Conservation (phyloP, 2,329 filamentous ascomycete genomes). For the Bipolaris bicolor region DNA sequence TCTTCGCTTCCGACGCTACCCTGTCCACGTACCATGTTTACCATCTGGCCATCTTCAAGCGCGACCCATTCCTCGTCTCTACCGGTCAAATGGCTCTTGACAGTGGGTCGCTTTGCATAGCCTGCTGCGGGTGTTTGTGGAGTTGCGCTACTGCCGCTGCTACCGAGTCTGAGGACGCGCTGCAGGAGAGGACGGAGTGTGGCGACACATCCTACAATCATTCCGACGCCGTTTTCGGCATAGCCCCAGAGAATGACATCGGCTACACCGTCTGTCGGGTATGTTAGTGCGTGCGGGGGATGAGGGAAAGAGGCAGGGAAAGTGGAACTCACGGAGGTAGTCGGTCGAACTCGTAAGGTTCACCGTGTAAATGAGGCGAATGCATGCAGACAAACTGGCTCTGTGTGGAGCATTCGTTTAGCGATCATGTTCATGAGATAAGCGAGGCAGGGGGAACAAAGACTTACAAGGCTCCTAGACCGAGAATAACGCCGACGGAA, state of each 20-base stretch:
- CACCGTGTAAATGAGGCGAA: constrained; percentile 13
- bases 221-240: constrained; percentile 12
- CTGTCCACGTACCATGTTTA: constrained; percentile 11
- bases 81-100: constrained; percentile 14
- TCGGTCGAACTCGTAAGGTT: constrained; percentile 11
- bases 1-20: constrained; percentile 9
- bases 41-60: constrained; percentile 8
- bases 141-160: constrained; percentile 5
- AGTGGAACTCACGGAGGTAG: constrained; percentile 8
- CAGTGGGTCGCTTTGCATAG: constrained; percentile 9
- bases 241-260: constrained; percentile 16
- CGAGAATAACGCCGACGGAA: constrained; percentile 17
- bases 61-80: constrained; percentile 16
- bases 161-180: constrained; percentile 14
- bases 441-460: neutral
- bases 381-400: constrained; percentile 15
- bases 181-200: constrained; percentile 15
- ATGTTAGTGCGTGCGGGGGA: neutral
- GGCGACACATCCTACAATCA: constrained; percentile 16
- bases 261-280: constrained; percentile 5
- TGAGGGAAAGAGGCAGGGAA: neutral
- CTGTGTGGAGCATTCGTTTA: constrained; percentile 5
- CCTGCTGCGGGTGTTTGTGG: constrained; percentile 6
- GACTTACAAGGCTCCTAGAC: constrained; percentile 16
- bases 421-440: constrained; percentile 7